Evolutionary conservation across 108 stramenopile species (phyloP), one percentile per base, ranked within the genome.

Genomic region (Nitzschia putrida): DNA sequence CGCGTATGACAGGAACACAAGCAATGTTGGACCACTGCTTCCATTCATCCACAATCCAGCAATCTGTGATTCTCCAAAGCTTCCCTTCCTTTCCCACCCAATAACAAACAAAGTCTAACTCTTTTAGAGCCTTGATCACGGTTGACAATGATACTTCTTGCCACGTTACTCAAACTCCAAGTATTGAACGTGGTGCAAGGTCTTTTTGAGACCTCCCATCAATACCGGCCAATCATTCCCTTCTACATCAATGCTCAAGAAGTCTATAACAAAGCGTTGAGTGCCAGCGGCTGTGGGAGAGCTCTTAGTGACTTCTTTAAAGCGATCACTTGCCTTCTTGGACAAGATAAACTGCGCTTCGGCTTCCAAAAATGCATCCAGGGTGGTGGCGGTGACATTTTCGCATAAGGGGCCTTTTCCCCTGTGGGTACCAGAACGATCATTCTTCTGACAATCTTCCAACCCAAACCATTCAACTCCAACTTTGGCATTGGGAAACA

Each of bases 11-110:
- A 66, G 86, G 80, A 0, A 82, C 89, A 73, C 89, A 90, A 7
- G 86, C 89, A 5, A 90, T 75, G 72, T 90, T 90, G 14, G 82
- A 79, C 89, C 89, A 90, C 8, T 34, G 50, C 4, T 79, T 80
- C 1, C 77, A 18, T 34, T 74, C 79, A 8, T 82, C 57, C n/a
- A 47, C 29, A 61, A 72, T 55, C 76, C 76, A 80, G 55, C 84
- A 85, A 22, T 52, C 66, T 22, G 84, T 82, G 34, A 85, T 77
- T 12, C 81, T 59, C 84, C 84, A 82, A 12, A 85, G 24, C 23
- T 72, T 29, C 6, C 64, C 75, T 44, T 52, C 23, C 38, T 11
- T 50, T 13, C 84, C 84, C 10, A 81, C 69, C 75, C 78, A 82
- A 55, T 85, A 85, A 66, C 84, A 85, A 59, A 21, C 20, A 12